These are phyloP conservation scores for Polytolypa hystricis DNA, from an alignment of 2,329 filamentous ascomycete species.

Conservation along the genomic window DNA sequence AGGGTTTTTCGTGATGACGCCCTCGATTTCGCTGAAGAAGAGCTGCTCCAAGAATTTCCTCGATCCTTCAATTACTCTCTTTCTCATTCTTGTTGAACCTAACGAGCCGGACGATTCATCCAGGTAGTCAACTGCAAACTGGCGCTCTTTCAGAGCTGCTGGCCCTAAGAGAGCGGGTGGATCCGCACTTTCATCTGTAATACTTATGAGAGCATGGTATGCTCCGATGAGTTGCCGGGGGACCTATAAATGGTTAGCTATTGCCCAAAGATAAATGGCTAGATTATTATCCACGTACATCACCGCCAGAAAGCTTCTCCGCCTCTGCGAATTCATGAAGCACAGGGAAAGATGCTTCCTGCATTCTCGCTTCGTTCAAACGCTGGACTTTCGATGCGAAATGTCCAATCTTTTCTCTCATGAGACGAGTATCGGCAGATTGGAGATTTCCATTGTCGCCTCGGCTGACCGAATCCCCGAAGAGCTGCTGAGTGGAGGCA, in stretches of 20 bases:
- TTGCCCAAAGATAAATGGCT: slow-evolving; percentile 1
- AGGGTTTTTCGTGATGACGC: slow-evolving; percentile 68
- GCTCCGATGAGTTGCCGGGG: slow-evolving; percentile 67
- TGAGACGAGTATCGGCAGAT: slow-evolving; percentile 60
- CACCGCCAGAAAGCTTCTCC: slow-evolving; percentile 58
- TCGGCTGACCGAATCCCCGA: slow-evolving; percentile 55
- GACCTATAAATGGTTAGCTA: slow-evolving; percentile 37
- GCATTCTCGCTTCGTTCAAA: slow-evolving; percentile 62
- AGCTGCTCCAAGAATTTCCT: slow-evolving; percentile 68
- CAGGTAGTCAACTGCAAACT: slow-evolving; percentile 66
- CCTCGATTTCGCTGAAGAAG: slow-evolving; percentile 69
- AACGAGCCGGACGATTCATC: slow-evolving; percentile 59
- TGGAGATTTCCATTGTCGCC: slow-evolving; percentile 40
- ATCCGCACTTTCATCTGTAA: slow-evolving; percentile 60
- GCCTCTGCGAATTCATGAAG: slow-evolving; percentile 65
- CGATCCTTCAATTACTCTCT: slow-evolving; percentile 68
- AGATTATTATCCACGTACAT: slow-evolving; percentile 31
- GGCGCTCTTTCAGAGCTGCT: slow-evolving; percentile 60
- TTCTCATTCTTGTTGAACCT: slow-evolving; percentile 57
- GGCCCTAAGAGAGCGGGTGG: slow-evolving; percentile 48
- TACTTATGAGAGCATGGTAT: slow-evolving; percentile 68
- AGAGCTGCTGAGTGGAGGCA: slow-evolving; percentile 52
- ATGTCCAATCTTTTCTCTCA: slow-evolving; percentile 73
- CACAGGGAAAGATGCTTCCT: slow-evolving; percentile 58
- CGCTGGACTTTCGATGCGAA: slow-evolving; percentile 69